Conservation (phyloP, 2,329 filamentous ascomycete genomes). For the Arthrobotrys conoides region DNA sequence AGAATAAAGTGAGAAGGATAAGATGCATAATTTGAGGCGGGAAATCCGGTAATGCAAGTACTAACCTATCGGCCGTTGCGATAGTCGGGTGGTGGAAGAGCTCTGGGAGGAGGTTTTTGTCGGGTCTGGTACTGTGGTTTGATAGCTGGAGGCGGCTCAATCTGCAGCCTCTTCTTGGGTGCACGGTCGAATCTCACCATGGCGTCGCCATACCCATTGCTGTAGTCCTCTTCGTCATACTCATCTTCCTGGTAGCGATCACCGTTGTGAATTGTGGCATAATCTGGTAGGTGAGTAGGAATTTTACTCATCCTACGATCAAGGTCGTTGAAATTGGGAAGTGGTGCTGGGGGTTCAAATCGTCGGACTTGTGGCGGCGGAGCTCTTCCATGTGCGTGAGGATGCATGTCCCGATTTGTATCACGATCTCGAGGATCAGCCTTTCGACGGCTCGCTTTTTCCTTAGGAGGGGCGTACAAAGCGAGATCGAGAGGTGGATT, state of each 20-base stretch:
- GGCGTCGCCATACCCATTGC: slow-evolving; percentile 42
- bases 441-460: slow-evolving; percentile 52
- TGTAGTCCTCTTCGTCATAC: slow-evolving; percentile 55
- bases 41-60: neutral
- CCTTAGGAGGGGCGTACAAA: slow-evolving; percentile 56
- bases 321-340: slow-evolving; percentile 46
- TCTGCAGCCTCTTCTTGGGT: slow-evolving; percentile 53
- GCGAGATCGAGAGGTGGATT: slow-evolving; percentile 57
- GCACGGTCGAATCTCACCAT: slow-evolving; percentile 38
- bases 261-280: slow-evolving; percentile 44
- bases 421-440: slow-evolving; percentile 32
- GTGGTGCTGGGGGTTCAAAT: slow-evolving; percentile 50
- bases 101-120: slow-evolving; percentile 51
- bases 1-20: slow-evolving; percentile 46
- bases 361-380: slow-evolving; percentile 44
- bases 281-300: slow-evolving; percentile 46
- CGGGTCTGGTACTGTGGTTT: slow-evolving; percentile 46
- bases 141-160: slow-evolving; percentile 40
- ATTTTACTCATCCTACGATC: slow-evolving; percentile 55
- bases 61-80: slow-evolving; percentile 58
- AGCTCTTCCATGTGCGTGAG: slow-evolving; percentile 33
- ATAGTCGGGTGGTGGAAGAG: slow-evolving; percentile 59
- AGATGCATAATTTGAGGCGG: slow-evolving; percentile 10
- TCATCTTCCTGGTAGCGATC: slow-evolving; percentile 53
- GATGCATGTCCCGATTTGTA: slow-evolving; percentile 14